These are phyloP conservation scores for Astraeus odoratus DNA, from an alignment of 768 basidiomycete species.

Conservation along the genomic window DNA sequence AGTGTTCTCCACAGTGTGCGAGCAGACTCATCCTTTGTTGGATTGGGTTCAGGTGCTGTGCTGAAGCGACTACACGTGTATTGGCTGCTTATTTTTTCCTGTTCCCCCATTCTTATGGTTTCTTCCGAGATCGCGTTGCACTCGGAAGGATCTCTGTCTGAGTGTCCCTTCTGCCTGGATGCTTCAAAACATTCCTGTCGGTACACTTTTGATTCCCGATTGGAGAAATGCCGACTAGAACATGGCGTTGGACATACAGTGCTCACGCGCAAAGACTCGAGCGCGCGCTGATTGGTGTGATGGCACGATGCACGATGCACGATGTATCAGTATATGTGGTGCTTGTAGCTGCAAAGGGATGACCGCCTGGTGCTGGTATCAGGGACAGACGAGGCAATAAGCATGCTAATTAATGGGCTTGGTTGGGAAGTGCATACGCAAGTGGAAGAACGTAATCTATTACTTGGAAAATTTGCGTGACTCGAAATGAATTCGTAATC, in stretches of 20 bases:
- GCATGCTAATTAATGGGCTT: no score
- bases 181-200: not conserved
- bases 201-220: not conserved
- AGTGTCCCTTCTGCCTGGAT: not conserved
- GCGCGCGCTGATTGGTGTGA: not conserved
- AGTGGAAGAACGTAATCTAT: no score
- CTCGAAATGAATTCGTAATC: no score
- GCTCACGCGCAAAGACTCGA: not conserved
- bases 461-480: no score
- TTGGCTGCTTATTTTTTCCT: not conserved
- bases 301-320: no score
- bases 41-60: conserved; percentile 1
- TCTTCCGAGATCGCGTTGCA: not conserved
- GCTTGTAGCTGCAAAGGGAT: no score
- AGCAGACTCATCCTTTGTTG: not conserved
- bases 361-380: no score
- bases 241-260: not conserved
- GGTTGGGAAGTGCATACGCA: no score
- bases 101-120: not conserved
- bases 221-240: not conserved
- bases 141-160: not conserved
- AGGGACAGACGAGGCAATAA: no score
- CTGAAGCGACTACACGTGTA: not conserved
- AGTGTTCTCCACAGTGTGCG: not conserved
- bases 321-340: no score